Conservation (phyloP, 148 eudicot genomes). For the Cornus kousa region DNA sequence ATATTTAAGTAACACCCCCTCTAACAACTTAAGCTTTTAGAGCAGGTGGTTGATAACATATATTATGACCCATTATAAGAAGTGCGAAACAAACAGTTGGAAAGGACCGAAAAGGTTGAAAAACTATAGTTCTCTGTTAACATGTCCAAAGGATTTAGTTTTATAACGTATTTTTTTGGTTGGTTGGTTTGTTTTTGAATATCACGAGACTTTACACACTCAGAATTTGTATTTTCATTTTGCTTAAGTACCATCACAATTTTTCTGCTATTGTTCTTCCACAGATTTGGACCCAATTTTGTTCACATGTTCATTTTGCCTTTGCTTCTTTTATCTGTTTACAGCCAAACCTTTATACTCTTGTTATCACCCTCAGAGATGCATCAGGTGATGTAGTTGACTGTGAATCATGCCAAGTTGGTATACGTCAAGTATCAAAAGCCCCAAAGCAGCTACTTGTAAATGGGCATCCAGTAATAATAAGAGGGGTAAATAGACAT, state of each 20-base stretch:
- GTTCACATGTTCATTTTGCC: not conserved
- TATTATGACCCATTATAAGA: too few relatives aligned
- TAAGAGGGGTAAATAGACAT: conserved; percentile 95
- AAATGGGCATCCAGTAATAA: conserved; percentile 79
- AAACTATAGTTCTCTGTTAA: not conserved
- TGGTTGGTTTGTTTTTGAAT: not conserved
- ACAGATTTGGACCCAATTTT: not conserved
- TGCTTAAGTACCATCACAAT: not conserved
- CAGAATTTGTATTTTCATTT: not conserved
- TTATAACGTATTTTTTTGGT: not conserved
- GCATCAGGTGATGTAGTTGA: conserved; percentile 72
- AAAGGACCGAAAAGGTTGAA: not conserved
- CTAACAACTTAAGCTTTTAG: too few relatives aligned
- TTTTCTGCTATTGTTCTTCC: not conserved
- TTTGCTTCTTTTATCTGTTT: conserved; percentile 11
- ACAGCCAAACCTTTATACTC: conserved; percentile 91
- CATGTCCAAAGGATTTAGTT: not conserved
- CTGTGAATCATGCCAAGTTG: conserved; percentile 94
- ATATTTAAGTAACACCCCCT: too few relatives aligned
- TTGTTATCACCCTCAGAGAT: conserved; percentile 78
- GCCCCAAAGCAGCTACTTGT: conserved; percentile 88
- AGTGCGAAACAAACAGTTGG: not conserved
- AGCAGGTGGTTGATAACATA: too few relatives aligned
- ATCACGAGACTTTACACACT: not conserved
- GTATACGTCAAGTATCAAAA: conserved; percentile 73